phyloP scores from a whole-genome alignment of 148 eudicot genomes.

The Cornus controversa region DNA sequence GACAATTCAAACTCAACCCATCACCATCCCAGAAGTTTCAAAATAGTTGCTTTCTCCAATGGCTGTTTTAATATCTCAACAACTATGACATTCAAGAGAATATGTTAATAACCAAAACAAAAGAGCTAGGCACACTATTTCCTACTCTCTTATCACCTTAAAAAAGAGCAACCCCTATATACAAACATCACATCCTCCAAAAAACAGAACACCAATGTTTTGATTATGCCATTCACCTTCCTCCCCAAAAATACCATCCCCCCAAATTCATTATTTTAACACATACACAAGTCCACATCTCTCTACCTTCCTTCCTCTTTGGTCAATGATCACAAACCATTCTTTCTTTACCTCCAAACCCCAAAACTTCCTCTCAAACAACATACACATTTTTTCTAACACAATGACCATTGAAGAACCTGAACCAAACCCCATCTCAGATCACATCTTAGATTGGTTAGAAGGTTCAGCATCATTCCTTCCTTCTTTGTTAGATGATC shows the following conservation, averaged over 20 bases:
- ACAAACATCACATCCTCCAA: conserved; percentile 41
- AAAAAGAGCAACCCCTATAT: conserved; percentile 8
- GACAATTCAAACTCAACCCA: conserved; percentile 16
- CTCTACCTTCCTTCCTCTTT: not conserved
- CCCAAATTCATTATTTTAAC: conserved; percentile 3
- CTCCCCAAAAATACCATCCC: conserved; percentile 17
- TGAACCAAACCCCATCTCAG: conserved; percentile 26
- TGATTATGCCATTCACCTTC: conserved; percentile 35
- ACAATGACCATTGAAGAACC: conserved; percentile 36
- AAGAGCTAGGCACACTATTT: not conserved
- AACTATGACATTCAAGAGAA: conserved; percentile 23
- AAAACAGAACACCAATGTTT: conserved; percentile 33
- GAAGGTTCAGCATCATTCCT: conserved; percentile 29
- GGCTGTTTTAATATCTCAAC: conserved; percentile 13
- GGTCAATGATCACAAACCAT: conserved; percentile 11
- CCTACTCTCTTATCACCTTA: not conserved
- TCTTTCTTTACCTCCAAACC: not conserved
- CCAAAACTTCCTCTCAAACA: too few species aligned
- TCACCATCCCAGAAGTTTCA: conserved; percentile 9
- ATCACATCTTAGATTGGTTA: conserved; percentile 34
- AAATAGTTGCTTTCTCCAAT: not conserved
- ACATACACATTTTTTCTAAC: not conserved
- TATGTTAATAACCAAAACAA: conserved; percentile 21
- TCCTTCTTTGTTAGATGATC: conserved; percentile 34
- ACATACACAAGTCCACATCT: not conserved